These are phyloP conservation scores for Alternaria arborescens DNA, from an alignment of 2,329 filamentous ascomycete genomes.

Conservation along the genomic window DNA sequence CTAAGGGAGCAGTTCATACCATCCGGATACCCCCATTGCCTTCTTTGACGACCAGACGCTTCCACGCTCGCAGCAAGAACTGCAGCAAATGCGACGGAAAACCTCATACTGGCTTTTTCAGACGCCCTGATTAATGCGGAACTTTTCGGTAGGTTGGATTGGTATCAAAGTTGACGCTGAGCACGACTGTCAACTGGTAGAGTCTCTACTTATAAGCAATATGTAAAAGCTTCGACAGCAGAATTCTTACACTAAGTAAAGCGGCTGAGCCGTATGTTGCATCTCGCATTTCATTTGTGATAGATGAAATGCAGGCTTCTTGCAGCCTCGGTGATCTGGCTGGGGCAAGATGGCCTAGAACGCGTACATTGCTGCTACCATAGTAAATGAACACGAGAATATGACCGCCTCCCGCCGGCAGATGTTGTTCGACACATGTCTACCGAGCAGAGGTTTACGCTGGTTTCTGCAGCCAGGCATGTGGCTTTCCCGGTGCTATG, in stretches of 20 bases:
- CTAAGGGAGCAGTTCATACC: slow-evolving; percentile 23
- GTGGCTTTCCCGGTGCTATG: slow-evolving; percentile 31
- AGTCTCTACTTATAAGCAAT: slow-evolving; percentile 36
- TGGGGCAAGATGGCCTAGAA: slow-evolving; percentile 27
- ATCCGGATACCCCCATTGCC: slow-evolving; percentile 34
- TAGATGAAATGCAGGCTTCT: slow-evolving; percentile 37
- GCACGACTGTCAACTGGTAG: slow-evolving; percentile 9
- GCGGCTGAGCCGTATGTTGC: slow-evolving; percentile 23
- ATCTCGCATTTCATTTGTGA: slow-evolving; percentile 42
- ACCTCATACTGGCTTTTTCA: slow-evolving; percentile 33
- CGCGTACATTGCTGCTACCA: slow-evolving; percentile 18
- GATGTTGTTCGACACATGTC: slow-evolving; percentile 18
- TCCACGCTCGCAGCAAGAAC: slow-evolving; percentile 34
- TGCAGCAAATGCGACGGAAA: slow-evolving; percentile 29
- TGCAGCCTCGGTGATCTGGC: slow-evolving; percentile 21
- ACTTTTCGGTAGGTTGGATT: not conserved
- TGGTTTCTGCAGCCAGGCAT: slow-evolving; percentile 17
- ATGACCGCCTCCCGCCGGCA: slow-evolving; percentile 27
- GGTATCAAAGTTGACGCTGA: slow-evolving; percentile 13
- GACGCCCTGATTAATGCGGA: slow-evolving; percentile 3
- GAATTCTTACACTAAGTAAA: slow-evolving; percentile 8
- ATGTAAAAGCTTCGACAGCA: slow-evolving; percentile 4
- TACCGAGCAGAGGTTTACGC: slow-evolving; percentile 17
- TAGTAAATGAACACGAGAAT: slow-evolving; percentile 27
- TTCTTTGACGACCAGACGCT: slow-evolving; percentile 31